Evolutionary conservation across 495 filamentous ascomycete genomes (phyloP).

Genomic region (Platismatia glauca): DNA sequence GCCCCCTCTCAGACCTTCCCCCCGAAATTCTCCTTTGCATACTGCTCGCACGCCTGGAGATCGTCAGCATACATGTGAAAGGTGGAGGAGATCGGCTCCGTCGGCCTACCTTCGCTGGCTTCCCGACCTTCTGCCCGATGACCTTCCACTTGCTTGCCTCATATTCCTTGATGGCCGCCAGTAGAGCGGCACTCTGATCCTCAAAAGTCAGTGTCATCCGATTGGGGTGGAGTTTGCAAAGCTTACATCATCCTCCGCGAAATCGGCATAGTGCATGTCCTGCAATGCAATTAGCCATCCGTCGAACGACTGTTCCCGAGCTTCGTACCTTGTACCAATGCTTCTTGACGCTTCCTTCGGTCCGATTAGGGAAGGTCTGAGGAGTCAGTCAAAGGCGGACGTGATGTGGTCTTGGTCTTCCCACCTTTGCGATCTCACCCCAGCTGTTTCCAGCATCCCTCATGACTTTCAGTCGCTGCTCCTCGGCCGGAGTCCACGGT

Average conservation of each 20-base stretch:
- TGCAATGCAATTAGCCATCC: slow-evolving; percentile 25
- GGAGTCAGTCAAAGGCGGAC: slow-evolving; percentile 19
- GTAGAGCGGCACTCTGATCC: slow-evolving; percentile 68
- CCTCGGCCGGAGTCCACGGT: slow-evolving; percentile 92
- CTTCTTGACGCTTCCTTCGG: slow-evolving; percentile 97
- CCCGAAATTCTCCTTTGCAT: slow-evolving; percentile 87
- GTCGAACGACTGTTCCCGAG: background rate
- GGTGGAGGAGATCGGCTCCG: slow-evolving; percentile 4
- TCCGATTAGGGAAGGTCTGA: slow-evolving; percentile 83
- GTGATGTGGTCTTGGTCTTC: background rate
- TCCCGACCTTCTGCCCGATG: slow-evolving; percentile 92
- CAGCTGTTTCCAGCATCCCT: slow-evolving; percentile 86
- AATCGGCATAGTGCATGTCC: slow-evolving; percentile 99
- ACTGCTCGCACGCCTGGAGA: slow-evolving; percentile 86
- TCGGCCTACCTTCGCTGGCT: slow-evolving; percentile 78
- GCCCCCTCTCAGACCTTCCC: slow-evolving; percentile 13
- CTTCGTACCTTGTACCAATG: slow-evolving; percentile 93
- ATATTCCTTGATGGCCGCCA: slow-evolving; percentile 96
- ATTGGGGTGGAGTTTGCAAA: background rate
- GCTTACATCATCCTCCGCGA: slow-evolving; percentile 92
- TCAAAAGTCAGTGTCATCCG: slow-evolving; percentile 26
- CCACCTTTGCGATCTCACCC: slow-evolving; percentile 95
- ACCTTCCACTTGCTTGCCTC: slow-evolving; percentile 97
- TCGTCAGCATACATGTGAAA: slow-evolving; percentile 6
- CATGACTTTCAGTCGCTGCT: slow-evolving; percentile 86